Evolutionary conservation across 225 moss, liverwort and hornwort species (phyloP), one percentile per base, ranked within the genome.

Genomic region (Takakia lepidozioides): DNA sequence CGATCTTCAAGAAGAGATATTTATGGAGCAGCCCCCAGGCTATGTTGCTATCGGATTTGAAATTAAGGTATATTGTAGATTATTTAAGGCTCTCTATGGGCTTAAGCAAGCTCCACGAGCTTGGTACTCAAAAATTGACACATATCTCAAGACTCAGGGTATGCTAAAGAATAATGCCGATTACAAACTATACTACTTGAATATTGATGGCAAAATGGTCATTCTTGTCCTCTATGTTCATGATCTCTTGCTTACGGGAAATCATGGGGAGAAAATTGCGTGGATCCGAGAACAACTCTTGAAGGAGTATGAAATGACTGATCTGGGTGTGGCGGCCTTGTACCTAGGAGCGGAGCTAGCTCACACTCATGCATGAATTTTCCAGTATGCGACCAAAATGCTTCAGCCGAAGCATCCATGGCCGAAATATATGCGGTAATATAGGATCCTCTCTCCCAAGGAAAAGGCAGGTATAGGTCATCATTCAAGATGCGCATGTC

Each of bases 281-380:
- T 42, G 18, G 41, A 5, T 42, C 8, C 38, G 60, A 5, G 22
- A 22, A 9, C 16, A 49, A 4, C 1, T 39, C 0, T 38, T 49
- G 42, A 6, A 40, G 19, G 16, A 49, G 8, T 60, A 51, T n/a
- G n/a, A n/a, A n/a, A n/a, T n/a, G n/a, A n/a, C n/a, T n/a, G n/a
- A n/a, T n/a, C n/a, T n/a, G n/a, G n/a, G 24, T 60, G 50, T 10
- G 6, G 3, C 40, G 42, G 27, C 60, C 60, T 16, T 4, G 4
- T 40, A 40, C 40, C 15, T 40, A 5, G 40, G 40, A 15, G 40
- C 19, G 19, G 40, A 40, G 19, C 14, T 40, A 4, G 3, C 19
- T 15, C 19, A 40, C 14, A 5, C 14, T 40, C 6, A 40, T 4
- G 3, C 15, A 40, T n/a, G n/a, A 18, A 15, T 4, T 15, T 40